Base-by-base conservation (phyloP, 2,329 filamentous ascomycete species). In the Calycina herbarum region DNA sequence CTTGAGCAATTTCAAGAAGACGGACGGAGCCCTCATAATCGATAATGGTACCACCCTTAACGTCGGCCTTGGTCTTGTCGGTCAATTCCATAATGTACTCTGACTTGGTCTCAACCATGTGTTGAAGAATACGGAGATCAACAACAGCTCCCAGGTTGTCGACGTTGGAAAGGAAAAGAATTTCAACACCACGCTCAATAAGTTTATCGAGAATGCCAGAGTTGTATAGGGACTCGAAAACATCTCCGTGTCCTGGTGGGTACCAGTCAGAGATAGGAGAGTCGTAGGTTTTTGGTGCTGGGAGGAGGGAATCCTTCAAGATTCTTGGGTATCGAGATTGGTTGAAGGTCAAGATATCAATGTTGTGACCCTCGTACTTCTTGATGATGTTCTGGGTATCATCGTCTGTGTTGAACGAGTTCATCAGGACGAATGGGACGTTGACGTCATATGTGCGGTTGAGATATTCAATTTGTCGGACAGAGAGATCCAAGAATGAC, bases 81-180 rank as follows among this genome's bases (percentile, higher is more conserved):
- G 95, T 99, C 83, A 99, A 83, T 84, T 99, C 95, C 95, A 99
- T 99, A 79, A 99, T 94, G 86, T 99, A 99, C 85, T 99, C 95
- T 61, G 95, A 85, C 77, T 95, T 88, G 77, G 92, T 94, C 87
- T 98, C 93, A 66, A 96, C 92, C 95, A 99, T 98, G 89, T 99
- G 95, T 84, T 99, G 94, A 72, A 99, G 87, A 77, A 99, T 98
- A 80, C 93, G 92, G 76, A 99, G 89, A 81, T 99, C 95, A 70
- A 99, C 95, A 54, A 99, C 95, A 70, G 94, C 95, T 73, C 95
- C 95, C 77, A 99, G 82, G 86, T 99, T 99, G 85, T 99, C 95
- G 62, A 96, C 95, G 82, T 99, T 99, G 82, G 95, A 98, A 69
- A 99, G 83, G 89, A 99, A 99, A 80, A 99, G 88, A 80, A 96